These are phyloP conservation scores for Leucogyrophana mollusca DNA, from an alignment of 768 basidiomycete genomes.

Conservation along the genomic window DNA sequence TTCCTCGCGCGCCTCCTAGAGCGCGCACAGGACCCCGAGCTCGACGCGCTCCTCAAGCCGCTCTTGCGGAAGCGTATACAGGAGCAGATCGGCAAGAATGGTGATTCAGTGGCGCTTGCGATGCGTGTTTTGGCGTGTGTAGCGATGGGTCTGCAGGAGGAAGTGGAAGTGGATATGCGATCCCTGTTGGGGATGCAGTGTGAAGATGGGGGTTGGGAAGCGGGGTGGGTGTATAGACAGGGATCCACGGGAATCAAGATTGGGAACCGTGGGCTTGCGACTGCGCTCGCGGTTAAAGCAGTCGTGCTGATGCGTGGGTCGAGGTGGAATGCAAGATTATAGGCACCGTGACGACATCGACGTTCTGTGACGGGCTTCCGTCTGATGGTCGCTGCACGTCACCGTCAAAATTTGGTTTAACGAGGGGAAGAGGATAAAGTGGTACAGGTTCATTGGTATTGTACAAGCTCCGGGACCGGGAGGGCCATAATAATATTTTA, in stretches of 20 bases:
- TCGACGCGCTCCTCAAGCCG: constrained; percentile 36
- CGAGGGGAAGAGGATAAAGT: too few species aligned
- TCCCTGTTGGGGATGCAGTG: constrained; percentile 45
- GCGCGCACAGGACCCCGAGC: constrained; percentile 24
- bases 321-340: too few species aligned
- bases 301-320: too few species aligned
- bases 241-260: constrained; percentile 47
- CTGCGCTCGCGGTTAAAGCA: constrained; percentile 53
- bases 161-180: constrained; percentile 44
- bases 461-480: too few species aligned
- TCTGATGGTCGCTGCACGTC: too few species aligned
- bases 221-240: constrained; percentile 59
- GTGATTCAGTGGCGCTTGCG: constrained; percentile 54
- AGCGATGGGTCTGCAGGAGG: constrained; percentile 39
- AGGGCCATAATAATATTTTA: too few species aligned
- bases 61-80: constrained; percentile 44
- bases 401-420: too few species aligned
- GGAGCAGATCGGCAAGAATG: constrained; percentile 49
- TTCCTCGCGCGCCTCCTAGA: constrained; percentile 47
- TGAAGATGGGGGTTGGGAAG: constrained; percentile 56
- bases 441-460: too few species aligned
- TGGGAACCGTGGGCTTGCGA: constrained; percentile 54
- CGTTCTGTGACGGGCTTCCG: too few species aligned
- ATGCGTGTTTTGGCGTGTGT: constrained; percentile 52
- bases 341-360: too few species aligned